Percentiles rank a stretch among this genome's conserved stretches.
Conservation (phyloP, 805 yeast genomes). For the Metschnikowia noctiluminum region DNA sequence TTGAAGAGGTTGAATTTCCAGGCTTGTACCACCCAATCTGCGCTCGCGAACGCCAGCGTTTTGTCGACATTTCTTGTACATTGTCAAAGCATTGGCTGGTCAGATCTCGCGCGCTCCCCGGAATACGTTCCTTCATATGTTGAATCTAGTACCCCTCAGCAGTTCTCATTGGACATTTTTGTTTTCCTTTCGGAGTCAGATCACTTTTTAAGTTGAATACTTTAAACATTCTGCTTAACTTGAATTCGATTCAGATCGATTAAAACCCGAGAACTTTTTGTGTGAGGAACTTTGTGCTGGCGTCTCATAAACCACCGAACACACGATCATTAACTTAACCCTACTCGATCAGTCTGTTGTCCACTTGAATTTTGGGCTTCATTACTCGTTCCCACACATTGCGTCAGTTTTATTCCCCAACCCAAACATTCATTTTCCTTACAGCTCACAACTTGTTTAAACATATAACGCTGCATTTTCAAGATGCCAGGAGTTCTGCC, state of each 20-base stretch:
- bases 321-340: not conserved
- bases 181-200: not conserved
- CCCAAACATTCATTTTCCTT: too few relatives aligned
- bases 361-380: not conserved
- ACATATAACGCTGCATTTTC: too few relatives aligned
- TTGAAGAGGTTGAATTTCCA: too few relatives aligned
- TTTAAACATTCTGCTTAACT: too few relatives aligned
- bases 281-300: too few relatives aligned
- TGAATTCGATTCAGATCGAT: too few relatives aligned
- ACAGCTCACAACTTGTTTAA: too few relatives aligned
- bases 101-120: conserved; percentile 9
- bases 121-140: conserved; percentile 1
- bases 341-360: not conserved
- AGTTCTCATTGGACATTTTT: conserved; percentile 1
- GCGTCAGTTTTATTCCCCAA: not conserved
- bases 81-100: not conserved
- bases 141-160: conserved; percentile 6
- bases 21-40: not conserved
- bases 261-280: too few relatives aligned
- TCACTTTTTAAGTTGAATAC: too few relatives aligned
- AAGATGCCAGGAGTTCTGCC: conserved; percentile 5
- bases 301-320: not conserved
- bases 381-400: not conserved
- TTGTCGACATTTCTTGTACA: not conserved
- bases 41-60: not conserved